Evolutionary conservation across 345 rosid species (phyloP), one percentile per base, ranked within the genome.

Genomic region (Erucastrum elatum): DNA sequence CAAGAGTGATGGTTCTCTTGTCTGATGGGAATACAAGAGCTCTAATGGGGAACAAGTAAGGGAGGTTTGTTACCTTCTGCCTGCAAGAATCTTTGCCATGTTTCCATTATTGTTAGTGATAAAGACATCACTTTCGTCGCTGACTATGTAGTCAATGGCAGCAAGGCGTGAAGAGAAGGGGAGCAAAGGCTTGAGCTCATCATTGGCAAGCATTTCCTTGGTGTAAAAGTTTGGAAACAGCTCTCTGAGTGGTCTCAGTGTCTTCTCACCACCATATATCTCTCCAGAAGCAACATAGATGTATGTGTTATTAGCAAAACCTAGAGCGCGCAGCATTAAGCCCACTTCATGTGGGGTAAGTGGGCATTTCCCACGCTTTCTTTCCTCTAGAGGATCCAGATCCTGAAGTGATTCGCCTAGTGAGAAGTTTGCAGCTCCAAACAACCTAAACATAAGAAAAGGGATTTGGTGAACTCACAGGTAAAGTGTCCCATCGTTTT

Each of bases 41-140:
- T 49, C 55, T 55, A 64, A 71, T 13, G 7, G 41, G 39, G 41
- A 49, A 58, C 26, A 78, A 66, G 59, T 30, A 55, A 55, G 56
- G 30, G 35, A 60, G 5, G 30, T 51, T 64, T 70, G 88, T 89
- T 78, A 96, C 99, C 99, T 96, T 87, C 94, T 81, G 68, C 99
- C 99, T 8, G 99, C 95, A 72, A 96, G 98, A 84, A 91, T 91
- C 88, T 92, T 96, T 77, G 98, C 99, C 99, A 96, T 96, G 66
- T 96, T 96, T 80, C 98, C 99, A 56, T 96, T 96, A 70, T 96
- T 96, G 62, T 93, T 96, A 29, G 99, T 89, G 82, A 91, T 88
- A 80, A 93, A 96, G 72, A 93, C 98, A 16, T 96, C 98, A 53
- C 99, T 96, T 78, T 93, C 94, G 31, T 96, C 98, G 63, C 91